Percentiles rank a stretch among this genome's conserved stretches.
These are phyloP conservation scores for Globisporangium alternatum DNA, from an alignment of 352 stramenopile species.

Conservation along the genomic window DNA sequence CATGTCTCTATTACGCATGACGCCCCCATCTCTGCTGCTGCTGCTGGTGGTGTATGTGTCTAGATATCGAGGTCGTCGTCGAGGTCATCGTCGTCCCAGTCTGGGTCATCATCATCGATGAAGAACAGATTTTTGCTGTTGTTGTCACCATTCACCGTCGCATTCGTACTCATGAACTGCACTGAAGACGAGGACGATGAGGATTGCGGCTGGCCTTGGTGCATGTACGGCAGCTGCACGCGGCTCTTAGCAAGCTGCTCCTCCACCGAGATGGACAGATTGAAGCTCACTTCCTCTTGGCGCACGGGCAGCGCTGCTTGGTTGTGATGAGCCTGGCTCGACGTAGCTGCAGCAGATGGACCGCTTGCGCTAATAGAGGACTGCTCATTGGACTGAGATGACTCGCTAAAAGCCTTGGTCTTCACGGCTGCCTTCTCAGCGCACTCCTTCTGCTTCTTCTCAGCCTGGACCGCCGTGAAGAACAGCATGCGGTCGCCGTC, in stretches of 20 bases:
- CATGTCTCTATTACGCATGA: neutral
- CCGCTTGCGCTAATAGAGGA: no score
- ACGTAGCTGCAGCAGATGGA: neutral
- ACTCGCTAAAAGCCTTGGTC: neutral
- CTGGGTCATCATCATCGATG: constrained; percentile 78
- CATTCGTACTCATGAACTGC: neutral
- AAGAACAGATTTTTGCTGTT: constrained; percentile 51
- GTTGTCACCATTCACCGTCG: constrained; percentile 3
- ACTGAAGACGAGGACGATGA: neutral
- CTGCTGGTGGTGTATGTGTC: no score
- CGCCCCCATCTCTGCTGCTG: neutral
- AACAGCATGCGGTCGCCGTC: constrained; percentile 26
- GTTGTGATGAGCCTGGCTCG: neutral
- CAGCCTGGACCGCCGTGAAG: constrained; percentile 11
- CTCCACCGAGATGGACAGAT: constrained; percentile 53
- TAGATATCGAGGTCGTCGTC: constrained; percentile 59
- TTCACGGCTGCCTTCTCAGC: neutral
- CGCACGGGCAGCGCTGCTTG: constrained; percentile 42
- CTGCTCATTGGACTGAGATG: neutral
- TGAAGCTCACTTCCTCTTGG: constrained; percentile 68
- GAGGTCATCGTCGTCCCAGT: constrained; percentile 68
- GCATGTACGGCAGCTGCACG: constrained; percentile 73
- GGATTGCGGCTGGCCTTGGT: constrained; percentile 27
- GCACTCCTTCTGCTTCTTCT: neutral
- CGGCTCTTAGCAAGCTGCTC: constrained; percentile 58